phyloP scores from a whole-genome alignment of 2,329 filamentous ascomycete genomes.

The Fusarium mundagurra region DNA sequence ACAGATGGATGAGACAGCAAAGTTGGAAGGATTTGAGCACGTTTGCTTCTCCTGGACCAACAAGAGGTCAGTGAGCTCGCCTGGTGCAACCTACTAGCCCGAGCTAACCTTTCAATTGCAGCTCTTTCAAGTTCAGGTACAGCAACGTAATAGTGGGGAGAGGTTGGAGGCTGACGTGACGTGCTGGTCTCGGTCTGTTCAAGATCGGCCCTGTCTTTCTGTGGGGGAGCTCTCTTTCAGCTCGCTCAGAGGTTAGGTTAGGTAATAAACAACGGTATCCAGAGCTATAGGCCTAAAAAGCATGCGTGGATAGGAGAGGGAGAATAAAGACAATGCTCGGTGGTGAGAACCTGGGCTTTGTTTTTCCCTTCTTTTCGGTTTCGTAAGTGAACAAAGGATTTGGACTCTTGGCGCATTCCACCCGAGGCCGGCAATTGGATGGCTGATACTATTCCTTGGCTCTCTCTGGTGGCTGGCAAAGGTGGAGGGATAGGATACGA shows the following conservation, averaged over 20 bases:
- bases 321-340: constrained; percentile 9
- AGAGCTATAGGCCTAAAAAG: background rate
- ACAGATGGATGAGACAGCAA: constrained; percentile 8
- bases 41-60: constrained; percentile 28
- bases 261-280: background rate
- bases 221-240: constrained; percentile 32
- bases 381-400: constrained; percentile 38
- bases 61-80: constrained; percentile 40
- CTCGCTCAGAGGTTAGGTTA: constrained; percentile 8
- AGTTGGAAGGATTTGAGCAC: constrained; percentile 34
- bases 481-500: constrained; percentile 17
- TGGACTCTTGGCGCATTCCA: constrained; percentile 38
- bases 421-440: constrained; percentile 33
- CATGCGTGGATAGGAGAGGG: background rate
- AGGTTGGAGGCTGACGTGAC: constrained; percentile 23
- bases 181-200: constrained; percentile 15
- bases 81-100: constrained; percentile 29
- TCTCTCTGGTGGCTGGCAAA: constrained; percentile 27
- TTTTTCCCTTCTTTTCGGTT: background rate
- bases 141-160: constrained; percentile 31
- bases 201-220: constrained; percentile 23
- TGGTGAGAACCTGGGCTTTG: constrained; percentile 2
- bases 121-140: constrained; percentile 34
- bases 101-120: constrained; percentile 30
- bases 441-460: constrained; percentile 17